Conservation (phyloP, 768 basidiomycete species). For the Russula compacta region DNA sequence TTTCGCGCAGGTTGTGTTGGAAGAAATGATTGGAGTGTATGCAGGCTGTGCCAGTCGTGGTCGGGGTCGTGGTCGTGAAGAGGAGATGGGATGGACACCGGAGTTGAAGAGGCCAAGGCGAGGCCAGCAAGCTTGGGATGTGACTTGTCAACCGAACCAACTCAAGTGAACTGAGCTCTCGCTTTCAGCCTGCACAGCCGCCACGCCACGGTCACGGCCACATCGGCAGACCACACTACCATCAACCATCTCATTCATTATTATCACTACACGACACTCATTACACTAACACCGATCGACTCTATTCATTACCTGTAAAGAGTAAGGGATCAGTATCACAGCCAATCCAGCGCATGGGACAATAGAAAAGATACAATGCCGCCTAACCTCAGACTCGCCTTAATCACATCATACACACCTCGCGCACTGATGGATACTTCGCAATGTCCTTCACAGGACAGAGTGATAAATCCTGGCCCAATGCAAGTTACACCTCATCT, state of each 20-base stretch:
- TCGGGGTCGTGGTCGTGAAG: neutral
- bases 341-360: neutral
- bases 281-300: neutral
- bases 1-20: neutral
- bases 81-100: neutral
- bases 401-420: constrained; percentile 68
- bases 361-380: neutral
- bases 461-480: constrained; percentile 9
- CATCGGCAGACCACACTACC: too few relatives aligned
- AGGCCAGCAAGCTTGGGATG: too few relatives aligned
- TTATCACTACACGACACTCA: neutral
- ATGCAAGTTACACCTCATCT: constrained; percentile 24
- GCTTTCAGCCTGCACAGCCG: too few relatives aligned
- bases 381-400: constrained; percentile 77
- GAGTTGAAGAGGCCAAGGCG: too few relatives aligned
- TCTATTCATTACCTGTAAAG: neutral
- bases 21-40: neutral
- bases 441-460: constrained; percentile 14
- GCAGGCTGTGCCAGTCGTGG: neutral
- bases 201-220: too few relatives aligned
- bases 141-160: too few relatives aligned
- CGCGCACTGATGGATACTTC: constrained; percentile 30
- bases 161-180: too few relatives aligned
- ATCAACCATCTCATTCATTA: neutral
- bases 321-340: neutral